Evolutionary conservation across 176 grass and related monocot species (phyloP).

Genomic region (Aegilops sharonensis): DNA sequence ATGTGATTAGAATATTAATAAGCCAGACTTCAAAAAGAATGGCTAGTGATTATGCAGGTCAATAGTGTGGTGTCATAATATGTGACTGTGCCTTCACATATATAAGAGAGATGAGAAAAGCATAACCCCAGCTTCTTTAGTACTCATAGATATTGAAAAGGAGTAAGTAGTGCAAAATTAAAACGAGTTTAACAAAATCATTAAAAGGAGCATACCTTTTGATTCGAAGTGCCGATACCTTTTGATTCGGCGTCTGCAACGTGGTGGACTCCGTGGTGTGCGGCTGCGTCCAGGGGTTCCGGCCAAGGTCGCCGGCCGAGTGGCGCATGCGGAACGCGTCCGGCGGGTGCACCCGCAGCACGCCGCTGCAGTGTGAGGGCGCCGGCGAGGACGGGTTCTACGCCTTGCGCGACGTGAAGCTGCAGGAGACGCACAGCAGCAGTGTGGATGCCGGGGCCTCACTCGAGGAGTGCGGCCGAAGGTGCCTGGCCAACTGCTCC

Average conservation of each 20-base stretch:
- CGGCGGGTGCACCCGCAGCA: conserved; percentile 36
- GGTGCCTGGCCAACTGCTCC: conserved; percentile 33
- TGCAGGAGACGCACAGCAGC: conserved; percentile 42
- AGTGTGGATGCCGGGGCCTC: conserved; percentile 6
- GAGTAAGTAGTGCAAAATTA: no score
- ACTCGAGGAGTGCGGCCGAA: conserved; percentile 16
- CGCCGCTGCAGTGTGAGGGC: conserved; percentile 5
- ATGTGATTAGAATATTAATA: no score
- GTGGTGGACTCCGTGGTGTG: conserved; percentile 18
- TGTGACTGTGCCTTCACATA: no score
- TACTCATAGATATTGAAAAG: no score
- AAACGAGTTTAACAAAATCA: no score
- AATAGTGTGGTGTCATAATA: no score
- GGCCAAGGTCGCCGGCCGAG: not conserved
- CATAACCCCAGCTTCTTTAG: no score
- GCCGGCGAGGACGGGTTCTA: conserved; percentile 42
- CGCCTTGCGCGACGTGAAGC: conserved; percentile 36
- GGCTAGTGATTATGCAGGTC: no score
- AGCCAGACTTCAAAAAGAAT: no score
- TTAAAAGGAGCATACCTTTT: no score
- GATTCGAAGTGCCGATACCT: no score
- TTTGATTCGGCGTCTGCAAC: conserved; percentile 41
- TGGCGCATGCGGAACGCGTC: conserved; percentile 49
- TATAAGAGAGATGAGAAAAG: no score
- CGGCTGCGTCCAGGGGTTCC: conserved; percentile 36